phyloP scores from a whole-genome alignment of 2,329 filamentous ascomycete species.

The Diaporthe sp. region DNA sequence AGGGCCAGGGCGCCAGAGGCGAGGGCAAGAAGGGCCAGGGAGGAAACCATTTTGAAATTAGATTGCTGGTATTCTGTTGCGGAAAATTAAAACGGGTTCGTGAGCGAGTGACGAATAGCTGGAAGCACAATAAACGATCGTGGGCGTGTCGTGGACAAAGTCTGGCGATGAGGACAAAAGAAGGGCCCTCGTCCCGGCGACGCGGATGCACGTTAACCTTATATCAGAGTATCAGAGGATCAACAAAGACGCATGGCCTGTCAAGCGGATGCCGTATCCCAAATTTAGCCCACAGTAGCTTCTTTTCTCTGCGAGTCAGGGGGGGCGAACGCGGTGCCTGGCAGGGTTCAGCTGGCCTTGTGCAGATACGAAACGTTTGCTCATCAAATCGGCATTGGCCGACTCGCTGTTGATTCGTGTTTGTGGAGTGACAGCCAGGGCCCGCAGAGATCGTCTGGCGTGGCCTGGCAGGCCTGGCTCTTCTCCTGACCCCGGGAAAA shows the following conservation, averaged over 20 bases:
- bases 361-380: slow-evolving; percentile 29
- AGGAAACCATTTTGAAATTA: slow-evolving; percentile 33
- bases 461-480: slow-evolving; percentile 20
- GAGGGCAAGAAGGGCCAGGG: slow-evolving; percentile 33
- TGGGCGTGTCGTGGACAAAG: slow-evolving; percentile 20
- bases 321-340: slow-evolving; percentile 9
- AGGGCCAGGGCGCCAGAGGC: slow-evolving; percentile 33
- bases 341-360: slow-evolving; percentile 18
- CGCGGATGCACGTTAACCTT: slow-evolving; percentile 22
- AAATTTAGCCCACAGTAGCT: slow-evolving; percentile 27
- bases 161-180: slow-evolving; percentile 6
- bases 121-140: slow-evolving; percentile 21
- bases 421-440: slow-evolving; percentile 26
- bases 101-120: slow-evolving; percentile 30
- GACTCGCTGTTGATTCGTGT: slow-evolving; percentile 28
- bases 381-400: slow-evolving; percentile 30
- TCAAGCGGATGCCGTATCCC: slow-evolving; percentile 13
- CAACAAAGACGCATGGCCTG: slow-evolving; percentile 1
- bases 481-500: slow-evolving; percentile 8
- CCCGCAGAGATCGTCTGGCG: slow-evolving; percentile 24
- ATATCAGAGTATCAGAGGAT: slow-evolving; percentile 29
- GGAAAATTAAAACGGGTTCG: neutral
- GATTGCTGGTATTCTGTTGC: neutral
- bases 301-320: slow-evolving; percentile 15
- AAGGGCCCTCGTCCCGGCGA: slow-evolving; percentile 11